Percentiles rank a stretch among this genome's conserved stretches.
These are phyloP conservation scores for Mycena vitilis DNA, from an alignment of 768 basidiomycete species.

Conservation along the genomic window DNA sequence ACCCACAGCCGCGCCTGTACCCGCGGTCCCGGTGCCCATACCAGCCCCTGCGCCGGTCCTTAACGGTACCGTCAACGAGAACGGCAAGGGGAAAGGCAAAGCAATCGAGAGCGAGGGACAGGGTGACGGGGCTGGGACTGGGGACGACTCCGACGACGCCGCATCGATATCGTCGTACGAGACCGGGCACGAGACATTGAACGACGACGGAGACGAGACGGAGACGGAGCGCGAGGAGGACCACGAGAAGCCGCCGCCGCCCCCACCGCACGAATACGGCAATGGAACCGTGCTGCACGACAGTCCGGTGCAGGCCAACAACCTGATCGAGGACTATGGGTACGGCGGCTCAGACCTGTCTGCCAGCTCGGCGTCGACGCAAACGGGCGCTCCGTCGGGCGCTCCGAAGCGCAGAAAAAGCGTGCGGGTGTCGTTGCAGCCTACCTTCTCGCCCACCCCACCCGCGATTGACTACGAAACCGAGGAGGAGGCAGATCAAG, in stretches of 20 bases:
- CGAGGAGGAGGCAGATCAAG: constrained; percentile 52
- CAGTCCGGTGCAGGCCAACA: constrained; percentile 9
- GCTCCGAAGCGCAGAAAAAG: constrained; percentile 66
- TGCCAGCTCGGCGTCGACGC: constrained; percentile 31
- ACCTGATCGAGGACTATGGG: constrained; percentile 29
- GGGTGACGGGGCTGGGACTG: not conserved
- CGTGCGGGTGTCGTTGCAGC: constrained; percentile 81
- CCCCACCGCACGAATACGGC: constrained; percentile 34
- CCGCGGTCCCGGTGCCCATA: constrained; percentile 30
- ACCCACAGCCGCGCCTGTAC: constrained; percentile 51
- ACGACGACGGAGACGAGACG: constrained; percentile 48
- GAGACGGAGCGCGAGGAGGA: constrained; percentile 33
- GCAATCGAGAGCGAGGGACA: constrained; percentile 9
- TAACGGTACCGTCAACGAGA: constrained; percentile 26
- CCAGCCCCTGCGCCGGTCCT: constrained; percentile 29
- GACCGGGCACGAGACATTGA: constrained; percentile 69
- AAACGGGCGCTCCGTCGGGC: constrained; percentile 3
- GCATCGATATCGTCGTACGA: constrained; percentile 73
- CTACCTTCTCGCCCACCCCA: constrained; percentile 80
- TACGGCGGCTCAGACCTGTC: constrained; percentile 32
- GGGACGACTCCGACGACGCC: constrained; percentile 49
- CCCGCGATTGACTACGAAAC: constrained; percentile 60
- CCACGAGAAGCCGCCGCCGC: constrained; percentile 23
- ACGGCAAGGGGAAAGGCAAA: constrained; percentile 36
- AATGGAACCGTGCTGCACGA: constrained; percentile 30